These are phyloP conservation scores for Pythium chondricola DNA, from an alignment of 352 stramenopile genomes.

Conservation along the genomic window DNA sequence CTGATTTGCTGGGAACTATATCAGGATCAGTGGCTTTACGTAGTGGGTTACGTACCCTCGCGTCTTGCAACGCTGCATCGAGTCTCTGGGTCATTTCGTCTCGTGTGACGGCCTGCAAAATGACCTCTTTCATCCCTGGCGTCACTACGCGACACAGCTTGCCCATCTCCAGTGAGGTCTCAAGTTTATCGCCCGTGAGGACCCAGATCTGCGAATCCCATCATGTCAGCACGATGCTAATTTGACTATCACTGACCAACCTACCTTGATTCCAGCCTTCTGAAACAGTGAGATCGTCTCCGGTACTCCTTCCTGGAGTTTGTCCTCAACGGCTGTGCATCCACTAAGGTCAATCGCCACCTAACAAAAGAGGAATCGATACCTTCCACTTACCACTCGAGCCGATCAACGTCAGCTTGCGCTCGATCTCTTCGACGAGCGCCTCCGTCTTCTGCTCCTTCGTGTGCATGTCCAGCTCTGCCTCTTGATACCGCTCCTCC, in stretches of 20 bases:
- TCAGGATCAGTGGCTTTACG: too few species aligned
- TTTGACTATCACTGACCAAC: slow-evolving; percentile 7
- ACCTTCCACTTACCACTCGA: slow-evolving; percentile 49
- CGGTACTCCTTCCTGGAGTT: slow-evolving; percentile 95
- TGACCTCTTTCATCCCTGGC: slow-evolving; percentile 72
- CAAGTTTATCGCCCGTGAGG: slow-evolving; percentile 96
- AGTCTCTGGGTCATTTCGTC: slow-evolving; percentile 48
- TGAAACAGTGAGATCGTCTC: slow-evolving; percentile 87
- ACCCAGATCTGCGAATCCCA: slow-evolving; percentile 80
- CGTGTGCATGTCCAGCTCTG: slow-evolving; percentile 59
- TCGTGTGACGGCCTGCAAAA: slow-evolving; percentile 37
- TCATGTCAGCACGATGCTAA: background rate
- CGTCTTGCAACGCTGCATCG: slow-evolving; percentile 39
- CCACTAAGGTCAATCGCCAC: background rate
- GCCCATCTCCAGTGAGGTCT: slow-evolving; percentile 98
- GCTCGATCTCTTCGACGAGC: slow-evolving; percentile 77
- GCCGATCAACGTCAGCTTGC: slow-evolving; percentile 76
- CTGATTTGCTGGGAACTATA: background rate
- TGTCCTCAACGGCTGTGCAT: slow-evolving; percentile 93
- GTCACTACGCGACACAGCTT: slow-evolving; percentile 86
- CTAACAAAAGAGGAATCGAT: background rate
- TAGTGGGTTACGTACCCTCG: too few species aligned
- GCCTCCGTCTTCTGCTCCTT: slow-evolving; percentile 56
- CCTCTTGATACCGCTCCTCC: slow-evolving; percentile 57
- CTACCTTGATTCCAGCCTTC: slow-evolving; percentile 95